Evolutionary conservation across 495 filamentous ascomycete genomes (phyloP).

Genomic region (Lasiosphaeris hirsuta): DNA sequence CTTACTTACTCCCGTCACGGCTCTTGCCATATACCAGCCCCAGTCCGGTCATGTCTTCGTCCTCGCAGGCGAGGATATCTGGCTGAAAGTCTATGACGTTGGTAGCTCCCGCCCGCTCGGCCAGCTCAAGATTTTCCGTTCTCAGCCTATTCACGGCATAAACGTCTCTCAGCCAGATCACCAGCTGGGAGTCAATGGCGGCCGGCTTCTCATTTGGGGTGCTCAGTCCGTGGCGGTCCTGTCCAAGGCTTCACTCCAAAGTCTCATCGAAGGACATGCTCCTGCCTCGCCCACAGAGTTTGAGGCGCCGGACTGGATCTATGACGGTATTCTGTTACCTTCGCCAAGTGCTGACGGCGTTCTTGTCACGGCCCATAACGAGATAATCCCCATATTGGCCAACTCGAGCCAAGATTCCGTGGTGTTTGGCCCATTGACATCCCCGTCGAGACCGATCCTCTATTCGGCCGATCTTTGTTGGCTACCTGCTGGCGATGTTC

Average conservation of each 20-base stretch:
- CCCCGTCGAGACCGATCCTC: conserved; percentile 78
- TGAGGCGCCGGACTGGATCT: conserved; percentile 73
- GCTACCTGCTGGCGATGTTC: conserved; percentile 40
- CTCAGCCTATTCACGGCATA: conserved; percentile 70
- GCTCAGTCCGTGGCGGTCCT: conserved; percentile 38
- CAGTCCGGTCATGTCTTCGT: conserved; percentile 42
- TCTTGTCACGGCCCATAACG: conserved; percentile 84
- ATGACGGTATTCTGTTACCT: conserved; percentile 62
- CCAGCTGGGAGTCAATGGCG: background rate
- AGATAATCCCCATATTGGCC: conserved; percentile 44
- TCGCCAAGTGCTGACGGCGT: conserved; percentile 27
- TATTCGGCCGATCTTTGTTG: conserved; percentile 76
- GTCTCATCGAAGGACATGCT: conserved; percentile 17
- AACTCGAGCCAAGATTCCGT: conserved; percentile 16
- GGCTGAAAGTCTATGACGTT: conserved; percentile 59
- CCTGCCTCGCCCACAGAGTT: conserved; percentile 11
- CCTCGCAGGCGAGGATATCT: conserved; percentile 71
- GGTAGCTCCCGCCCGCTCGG: conserved; percentile 33
- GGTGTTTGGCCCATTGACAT: conserved; percentile 44
- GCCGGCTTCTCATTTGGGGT: conserved; percentile 54
- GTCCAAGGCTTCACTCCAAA: conserved; percentile 20
- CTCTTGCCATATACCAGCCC: conserved; percentile 46
- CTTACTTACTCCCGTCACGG: conserved; percentile 56
- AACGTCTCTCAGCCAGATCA: conserved; percentile 27
- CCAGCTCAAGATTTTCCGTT: conserved; percentile 51